Conservation (phyloP, 495 filamentous ascomycete species). For the Annulohypoxylon nitens region DNA sequence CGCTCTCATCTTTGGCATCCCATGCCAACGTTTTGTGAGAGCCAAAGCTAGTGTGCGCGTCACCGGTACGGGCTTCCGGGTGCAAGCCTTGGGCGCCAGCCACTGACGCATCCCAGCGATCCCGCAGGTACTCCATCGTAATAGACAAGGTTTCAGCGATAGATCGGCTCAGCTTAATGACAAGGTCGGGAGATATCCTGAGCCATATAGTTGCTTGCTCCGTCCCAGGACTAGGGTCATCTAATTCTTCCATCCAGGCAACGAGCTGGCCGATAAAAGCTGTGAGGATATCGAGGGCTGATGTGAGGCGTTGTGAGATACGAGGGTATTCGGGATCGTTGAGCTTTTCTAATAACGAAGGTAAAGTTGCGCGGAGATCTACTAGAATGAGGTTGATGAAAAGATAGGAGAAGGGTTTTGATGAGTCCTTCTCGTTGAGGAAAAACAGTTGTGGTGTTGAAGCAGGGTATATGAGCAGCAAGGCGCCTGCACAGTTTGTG, state of each 20-base stretch:
- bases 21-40: constrained; percentile 62
- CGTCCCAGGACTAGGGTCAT: constrained; percentile 28
- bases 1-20: constrained; percentile 60
- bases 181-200: constrained; percentile 62
- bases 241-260: constrained; percentile 58
- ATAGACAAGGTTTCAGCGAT: constrained; percentile 70
- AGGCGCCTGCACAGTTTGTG: constrained; percentile 63
- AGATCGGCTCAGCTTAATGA: constrained; percentile 69
- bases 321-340: constrained; percentile 62
- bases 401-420: constrained; percentile 69
- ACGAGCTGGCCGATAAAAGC: constrained; percentile 71
- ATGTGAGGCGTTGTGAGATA: constrained; percentile 65
- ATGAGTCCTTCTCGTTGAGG: constrained; percentile 49
- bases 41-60: constrained; percentile 48
- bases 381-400: constrained; percentile 71
- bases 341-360: constrained; percentile 68
- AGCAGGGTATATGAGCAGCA: constrained; percentile 65
- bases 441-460: constrained; percentile 63
- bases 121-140: constrained; percentile 72
- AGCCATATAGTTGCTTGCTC: constrained; percentile 18
- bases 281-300: constrained; percentile 70
- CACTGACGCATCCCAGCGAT: constrained; percentile 71
- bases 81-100: constrained; percentile 68
- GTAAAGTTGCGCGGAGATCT: constrained; percentile 72
- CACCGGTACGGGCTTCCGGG: constrained; percentile 56